Conservation (phyloP, 2,329 filamentous ascomycete genomes). For the Mycocentrospora acerina region DNA sequence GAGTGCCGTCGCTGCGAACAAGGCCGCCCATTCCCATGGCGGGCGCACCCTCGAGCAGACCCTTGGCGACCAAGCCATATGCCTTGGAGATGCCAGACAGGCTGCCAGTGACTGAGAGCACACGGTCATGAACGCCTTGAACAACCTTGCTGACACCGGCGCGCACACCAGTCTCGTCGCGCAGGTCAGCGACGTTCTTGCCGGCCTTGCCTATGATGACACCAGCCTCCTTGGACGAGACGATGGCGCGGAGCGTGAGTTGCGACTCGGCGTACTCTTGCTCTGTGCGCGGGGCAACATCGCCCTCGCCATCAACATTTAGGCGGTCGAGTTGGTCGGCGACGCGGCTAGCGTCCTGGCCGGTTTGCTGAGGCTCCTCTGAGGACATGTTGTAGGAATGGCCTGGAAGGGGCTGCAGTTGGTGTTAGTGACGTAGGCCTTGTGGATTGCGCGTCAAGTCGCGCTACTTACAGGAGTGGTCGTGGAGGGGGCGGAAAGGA, state of each 20-base stretch:
- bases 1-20: conserved; percentile 79
- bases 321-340: conserved; percentile 47
- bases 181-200: conserved; percentile 95
- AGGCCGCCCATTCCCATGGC: conserved; percentile 95
- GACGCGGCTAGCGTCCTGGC: conserved; percentile 41
- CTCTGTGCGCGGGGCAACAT: conserved; percentile 84
- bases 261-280: conserved; percentile 94
- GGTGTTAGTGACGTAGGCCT: conserved; percentile 31
- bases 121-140: conserved; percentile 93
- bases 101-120: conserved; percentile 89
- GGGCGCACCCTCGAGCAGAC: conserved; percentile 88
- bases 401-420: conserved; percentile 25
- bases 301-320: conserved; percentile 55
- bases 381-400: conserved; percentile 46
- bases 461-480: conserved; percentile 19
- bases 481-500: conserved; percentile 5
- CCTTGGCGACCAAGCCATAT: conserved; percentile 89
- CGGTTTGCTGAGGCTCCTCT: conserved; percentile 40
- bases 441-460: conserved; percentile 13
- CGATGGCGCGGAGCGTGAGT: conserved; percentile 93
- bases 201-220: conserved; percentile 99
- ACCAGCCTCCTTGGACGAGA: conserved; percentile 97
- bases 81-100: conserved; percentile 87
- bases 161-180: conserved; percentile 96
- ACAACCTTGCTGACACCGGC: conserved; percentile 99